A percentile compares a stretch with the other conserved stretches of the same genome.
phyloP scores from a whole-genome alignment of 2,329 filamentous ascomycete species.

The Graphiopsis chlorocephala region DNA sequence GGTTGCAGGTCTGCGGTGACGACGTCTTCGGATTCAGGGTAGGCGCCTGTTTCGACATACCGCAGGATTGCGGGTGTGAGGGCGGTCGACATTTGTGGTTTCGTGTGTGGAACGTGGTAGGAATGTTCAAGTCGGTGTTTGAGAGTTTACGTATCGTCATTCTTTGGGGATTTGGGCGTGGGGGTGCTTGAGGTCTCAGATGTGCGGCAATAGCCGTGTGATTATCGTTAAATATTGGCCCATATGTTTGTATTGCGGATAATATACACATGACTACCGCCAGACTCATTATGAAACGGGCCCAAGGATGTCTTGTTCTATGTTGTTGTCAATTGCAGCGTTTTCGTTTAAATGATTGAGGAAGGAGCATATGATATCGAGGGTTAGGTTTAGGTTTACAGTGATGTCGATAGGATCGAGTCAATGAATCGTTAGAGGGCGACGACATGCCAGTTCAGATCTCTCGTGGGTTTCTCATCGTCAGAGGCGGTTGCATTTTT shows the following conservation, averaged over 20 bases:
- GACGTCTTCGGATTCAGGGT: conserved; percentile 56
- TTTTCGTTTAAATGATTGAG: neutral
- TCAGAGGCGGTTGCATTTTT: fast-evolving
- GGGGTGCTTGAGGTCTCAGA: neutral
- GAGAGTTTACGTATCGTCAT: neutral
- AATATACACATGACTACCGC: too few species aligned
- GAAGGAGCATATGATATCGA: neutral
- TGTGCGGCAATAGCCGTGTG: neutral
- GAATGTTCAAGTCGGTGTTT: neutral
- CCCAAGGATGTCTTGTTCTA: neutral
- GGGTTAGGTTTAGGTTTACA: neutral
- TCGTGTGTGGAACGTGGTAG: neutral
- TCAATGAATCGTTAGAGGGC: neutral
- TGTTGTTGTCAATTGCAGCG: neutral
- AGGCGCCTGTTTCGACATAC: conserved; percentile 53
- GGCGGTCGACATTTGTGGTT: conserved; percentile 4
- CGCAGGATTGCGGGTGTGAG: conserved; percentile 62
- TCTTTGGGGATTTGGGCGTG: neutral
- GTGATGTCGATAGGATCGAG: neutral
- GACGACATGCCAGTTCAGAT: neutral
- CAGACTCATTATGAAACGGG: neutral
- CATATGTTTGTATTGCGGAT: neutral
- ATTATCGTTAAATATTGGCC: neutral
- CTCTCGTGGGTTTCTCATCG: neutral
- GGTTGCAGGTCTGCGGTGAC: conserved; percentile 52